Evolutionary conservation across 148 eudicot genomes (phyloP), one percentile per base, ranked within the genome.

Genomic region (Cornus controversa): DNA sequence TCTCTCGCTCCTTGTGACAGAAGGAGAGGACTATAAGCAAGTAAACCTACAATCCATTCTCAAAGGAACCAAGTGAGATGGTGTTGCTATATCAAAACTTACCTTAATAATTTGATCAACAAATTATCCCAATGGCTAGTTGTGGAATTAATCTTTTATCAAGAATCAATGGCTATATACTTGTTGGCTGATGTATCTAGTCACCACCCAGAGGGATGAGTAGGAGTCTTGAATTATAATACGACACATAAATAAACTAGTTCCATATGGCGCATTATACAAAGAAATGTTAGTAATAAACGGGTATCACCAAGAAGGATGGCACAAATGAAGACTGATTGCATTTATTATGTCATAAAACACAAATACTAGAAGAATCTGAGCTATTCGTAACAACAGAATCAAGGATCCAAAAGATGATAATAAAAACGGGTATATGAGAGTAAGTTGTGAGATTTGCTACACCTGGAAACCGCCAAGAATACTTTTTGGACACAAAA

Each of bases 81-180:
- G 20, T 16, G 20, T 60, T 20, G 64, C 64, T 60, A 6, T 4
- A 60, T n/a, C 64, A 60, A 60, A n/a, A 60, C 9, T 60, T 25
- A 60, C 64, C 64, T 60, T 60, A 18, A 3, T 60, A 60, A 60
- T 60, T 54, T 22, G 64, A 60, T 60, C 24, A 6, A 60, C 4
- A 60, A 14, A 22, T 60, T 3, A 20, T 60, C 25, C 23, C 20
- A 60, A n/a, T 18, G 4, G 6, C 25, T 18, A 3, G 22, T 5
- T 22, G 60, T 16, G 60, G 22, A 54, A 54, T 54, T 54, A 60
- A 60, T 60, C 64, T 22, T n/a, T n/a, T 5, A 22, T 6, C 64
- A 60, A 60, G 64, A 60, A 60, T 18, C 64, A 60, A 20, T 22
- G 8, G 20, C 20, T 60, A 15, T 36, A 91, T 60, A 20, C 5